Evolutionary conservation across 257 asterid species (phyloP).

Genomic region (Verbena officinalis): DNA sequence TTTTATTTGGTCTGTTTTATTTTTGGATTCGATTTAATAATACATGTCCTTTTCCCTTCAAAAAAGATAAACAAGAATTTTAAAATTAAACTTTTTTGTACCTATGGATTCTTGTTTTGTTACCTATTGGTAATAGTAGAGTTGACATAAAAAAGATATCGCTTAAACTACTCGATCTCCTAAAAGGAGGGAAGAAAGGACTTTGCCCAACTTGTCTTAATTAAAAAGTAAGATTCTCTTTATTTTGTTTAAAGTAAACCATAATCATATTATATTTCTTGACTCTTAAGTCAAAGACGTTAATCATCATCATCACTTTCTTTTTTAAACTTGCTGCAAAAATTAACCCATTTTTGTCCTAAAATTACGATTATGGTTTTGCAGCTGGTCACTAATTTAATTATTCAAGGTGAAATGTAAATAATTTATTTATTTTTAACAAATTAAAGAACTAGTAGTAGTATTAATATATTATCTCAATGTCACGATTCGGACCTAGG

Average conservation of each 20-base stretch:
- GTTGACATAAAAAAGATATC: conserved; percentile 65
- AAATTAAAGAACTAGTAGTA: too few species aligned
- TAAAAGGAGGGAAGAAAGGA: conserved; percentile 38
- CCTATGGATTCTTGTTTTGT: conserved; percentile 45
- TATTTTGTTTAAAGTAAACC: not conserved
- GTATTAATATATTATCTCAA: too few species aligned
- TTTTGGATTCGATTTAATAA: too few species aligned
- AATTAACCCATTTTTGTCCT: too few species aligned
- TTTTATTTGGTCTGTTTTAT: too few species aligned
- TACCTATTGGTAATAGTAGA: conserved; percentile 44
- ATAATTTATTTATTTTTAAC: not conserved
- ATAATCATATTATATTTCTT: conserved; percentile 17
- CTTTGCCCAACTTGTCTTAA: conserved; percentile 25
- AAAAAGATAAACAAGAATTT: conserved; percentile 13
- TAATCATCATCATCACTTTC: conserved; percentile 10
- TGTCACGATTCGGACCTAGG: too few species aligned
- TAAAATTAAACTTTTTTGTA: conserved; percentile 23
- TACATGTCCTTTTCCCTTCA: too few species aligned
- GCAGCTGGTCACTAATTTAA: not conserved
- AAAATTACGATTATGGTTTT: not conserved
- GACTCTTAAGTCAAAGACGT: conserved; percentile 34
- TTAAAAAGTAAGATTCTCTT: conserved; percentile 38
- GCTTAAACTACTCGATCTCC: conserved; percentile 39
- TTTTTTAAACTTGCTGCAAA: not conserved
- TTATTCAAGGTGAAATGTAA: too few species aligned